A percentile compares a stretch with the other conserved stretches of the same genome.
Conservation (phyloP, 2,329 filamentous ascomycete species). For the Colletotrichum sp. region DNA sequence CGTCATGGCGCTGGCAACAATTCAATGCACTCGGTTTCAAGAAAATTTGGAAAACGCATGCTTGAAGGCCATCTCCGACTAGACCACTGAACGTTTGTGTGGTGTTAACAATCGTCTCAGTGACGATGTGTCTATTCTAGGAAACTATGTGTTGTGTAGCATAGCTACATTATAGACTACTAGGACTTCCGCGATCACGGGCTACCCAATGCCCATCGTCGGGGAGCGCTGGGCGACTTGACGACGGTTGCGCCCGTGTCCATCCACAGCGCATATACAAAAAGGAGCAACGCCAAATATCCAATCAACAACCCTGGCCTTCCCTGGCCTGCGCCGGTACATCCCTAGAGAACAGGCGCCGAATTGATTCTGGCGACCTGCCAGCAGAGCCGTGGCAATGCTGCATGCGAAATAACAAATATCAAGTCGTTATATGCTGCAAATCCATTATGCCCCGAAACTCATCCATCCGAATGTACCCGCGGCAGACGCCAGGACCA, state of each 20-base stretch:
- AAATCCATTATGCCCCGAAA: slow-evolving; percentile 33
- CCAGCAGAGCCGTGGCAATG: slow-evolving; percentile 8
- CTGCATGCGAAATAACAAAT: slow-evolving; percentile 1
- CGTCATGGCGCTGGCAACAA: neutral
- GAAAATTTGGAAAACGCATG: neutral
- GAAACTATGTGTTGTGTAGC: slow-evolving; percentile 5
- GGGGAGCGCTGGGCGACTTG: neutral
- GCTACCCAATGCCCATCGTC: neutral
- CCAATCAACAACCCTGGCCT: slow-evolving; percentile 6
- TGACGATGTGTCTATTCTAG: slow-evolving; percentile 1
- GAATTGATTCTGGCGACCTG: neutral
- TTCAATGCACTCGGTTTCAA: slow-evolving; percentile 1
- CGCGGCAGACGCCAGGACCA: slow-evolving; percentile 44
- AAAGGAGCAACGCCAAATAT: slow-evolving; percentile 28
- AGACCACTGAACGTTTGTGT: neutral
- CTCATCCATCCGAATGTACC: slow-evolving; percentile 56
- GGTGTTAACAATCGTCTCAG: neutral
- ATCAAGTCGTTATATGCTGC: slow-evolving; percentile 9
- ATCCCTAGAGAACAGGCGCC: slow-evolving; percentile 4
- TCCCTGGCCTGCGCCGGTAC: slow-evolving; percentile 10
- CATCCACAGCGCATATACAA: slow-evolving; percentile 18
- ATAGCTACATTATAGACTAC: slow-evolving; percentile 19
- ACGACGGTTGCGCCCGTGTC: neutral
- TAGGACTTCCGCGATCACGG: neutral
- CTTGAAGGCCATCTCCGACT: no score